Base-by-base conservation (phyloP, 2,329 filamentous ascomycete genomes). In the Dryadomyces quercivorus region DNA sequence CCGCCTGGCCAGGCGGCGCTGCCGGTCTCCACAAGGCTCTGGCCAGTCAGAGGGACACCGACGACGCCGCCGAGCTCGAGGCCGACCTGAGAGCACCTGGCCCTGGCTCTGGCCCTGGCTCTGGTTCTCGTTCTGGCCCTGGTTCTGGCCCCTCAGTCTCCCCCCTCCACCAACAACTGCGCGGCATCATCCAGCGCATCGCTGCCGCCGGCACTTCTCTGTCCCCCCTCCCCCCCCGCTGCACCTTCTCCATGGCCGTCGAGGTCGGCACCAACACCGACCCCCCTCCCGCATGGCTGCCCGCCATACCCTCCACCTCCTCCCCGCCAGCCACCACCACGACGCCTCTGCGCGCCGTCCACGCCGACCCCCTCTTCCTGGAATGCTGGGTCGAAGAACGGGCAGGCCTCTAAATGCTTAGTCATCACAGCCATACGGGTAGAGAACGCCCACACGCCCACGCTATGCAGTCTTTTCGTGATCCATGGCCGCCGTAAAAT, bases 221-320 rank as follows among this genome's bases (percentile, higher is more conserved):
- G 58, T 69, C 67, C 0, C 67, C 74, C 0, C 64, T 90, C 21
- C 85, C 86, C 0, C 68, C 74, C 1, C 77, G 77, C 1, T 89
- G 85, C 65, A 86, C 84, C 0, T 92, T 87, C 66, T 88, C 85
- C 0, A 67, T 92, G n/a, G 84, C 83, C 0, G 76, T 92, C 44
- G 78, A 85, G 21, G 74, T 82, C 44, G 43, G 13, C 20, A 18
- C 46, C 1, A 42, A 26, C 22, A 21, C 42, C 5, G 43, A 31
- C 8, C 26, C 26, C 8, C 26, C 26, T 31, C 26, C 26, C 4
- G 26, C 26, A 31, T 31, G 26, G 26, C 26, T 5, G 8, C 26
- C 26, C 26, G 26, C 8, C 26, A 8, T 31, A 8, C 15, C 31
- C 1, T 61, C 62, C 18, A 59, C 61, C 5, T 61, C 65, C 5